Evolutionary conservation across 2,329 filamentous ascomycete species (phyloP), one percentile per base, ranked within the genome.

Genomic region (Chalaropsis ovoidea): DNA sequence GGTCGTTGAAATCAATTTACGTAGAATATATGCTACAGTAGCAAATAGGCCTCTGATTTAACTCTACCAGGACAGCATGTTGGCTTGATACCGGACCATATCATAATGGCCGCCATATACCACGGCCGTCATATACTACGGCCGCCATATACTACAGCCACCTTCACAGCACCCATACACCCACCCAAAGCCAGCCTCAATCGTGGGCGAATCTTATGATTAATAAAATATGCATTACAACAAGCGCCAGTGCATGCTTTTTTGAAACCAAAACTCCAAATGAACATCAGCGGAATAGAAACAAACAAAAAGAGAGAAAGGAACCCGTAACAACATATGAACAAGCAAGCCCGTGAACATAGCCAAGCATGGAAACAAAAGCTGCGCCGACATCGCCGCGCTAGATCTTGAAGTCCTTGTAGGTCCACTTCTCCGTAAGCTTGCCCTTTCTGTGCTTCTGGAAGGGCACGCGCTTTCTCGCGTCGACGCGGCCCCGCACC

Each of bases 401-500:
- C 39, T 68, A 62, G 68, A 77, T 69, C 61, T 71, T 70, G 69
- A 96, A 99, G 74, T 99, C 94, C 81, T 99, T 99, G 79, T 96
- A 89, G 56, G 87, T 85, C 94, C 94, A 99, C 78, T 97, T 99
- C 82, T 97, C 94, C 6, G 90, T 96, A 63, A 86, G 76, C 75
- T 89, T 90, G 70, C 80, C 86, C 81, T 86, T 92, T 69, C 84
- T 83, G 79, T 94, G 89, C 81, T 89, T 95, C 72, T 82, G 82
- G 77, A 94, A 93, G 6, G 86, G 83, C 67, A 93, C 83, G 63
- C 86, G 86, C 73, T 87, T 87, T 71, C 94, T 82, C 62, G 84
- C 83, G 79, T 99, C 94, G 68, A 99, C 77, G 77, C 94, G 95
- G 67, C 94, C 94, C 69, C 91, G 85, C 42, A 97, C 82, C 69